phyloP scores from a whole-genome alignment of 2,329 filamentous ascomycete genomes.

The Fusarium abutilonis region DNA sequence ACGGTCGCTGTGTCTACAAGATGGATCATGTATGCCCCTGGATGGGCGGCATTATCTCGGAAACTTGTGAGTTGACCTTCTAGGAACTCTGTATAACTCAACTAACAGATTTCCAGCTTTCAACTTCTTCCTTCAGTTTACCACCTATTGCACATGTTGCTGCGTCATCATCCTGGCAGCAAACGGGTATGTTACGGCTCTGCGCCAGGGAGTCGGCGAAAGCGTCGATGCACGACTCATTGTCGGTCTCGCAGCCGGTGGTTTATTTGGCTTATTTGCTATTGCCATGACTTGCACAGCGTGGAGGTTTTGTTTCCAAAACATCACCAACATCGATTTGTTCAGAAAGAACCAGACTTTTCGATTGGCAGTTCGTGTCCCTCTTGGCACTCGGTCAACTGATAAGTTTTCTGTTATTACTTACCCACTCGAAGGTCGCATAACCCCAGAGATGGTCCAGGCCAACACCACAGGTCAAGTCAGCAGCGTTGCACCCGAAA shows the following conservation, averaged over 20 bases:
- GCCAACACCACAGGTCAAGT: conserved; percentile 3
- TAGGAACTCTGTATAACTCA: not conserved
- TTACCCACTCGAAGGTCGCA: conserved; percentile 61
- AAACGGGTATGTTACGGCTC: conserved; percentile 70
- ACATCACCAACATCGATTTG: conserved; percentile 86
- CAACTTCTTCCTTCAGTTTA: conserved; percentile 94
- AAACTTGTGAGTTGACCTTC: conserved; percentile 65
- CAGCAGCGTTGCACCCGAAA: conserved; percentile 25
- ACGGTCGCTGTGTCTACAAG: conserved; percentile 82
- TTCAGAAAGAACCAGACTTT: conserved; percentile 71
- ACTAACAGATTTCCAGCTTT: conserved; percentile 62
- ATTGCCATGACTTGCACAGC: conserved; percentile 80
- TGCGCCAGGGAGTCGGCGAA: conserved; percentile 57
- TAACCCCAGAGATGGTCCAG: conserved; percentile 12
- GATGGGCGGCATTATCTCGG: conserved; percentile 92
- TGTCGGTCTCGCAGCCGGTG: conserved; percentile 71
- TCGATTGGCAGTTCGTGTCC: conserved; percentile 79
- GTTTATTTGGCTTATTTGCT: conserved; percentile 83
- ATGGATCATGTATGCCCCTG: conserved; percentile 98
- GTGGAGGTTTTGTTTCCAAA: conserved; percentile 73
- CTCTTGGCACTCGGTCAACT: conserved; percentile 56
- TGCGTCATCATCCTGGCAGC: conserved; percentile 72
- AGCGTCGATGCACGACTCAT: conserved; percentile 69
- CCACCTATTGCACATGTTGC: conserved; percentile 75
- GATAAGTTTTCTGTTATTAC: conserved; percentile 62